Evolutionary conservation across 2,329 filamentous ascomycete genomes (phyloP).

Genomic region (Curvularia eragrostidis): DNA sequence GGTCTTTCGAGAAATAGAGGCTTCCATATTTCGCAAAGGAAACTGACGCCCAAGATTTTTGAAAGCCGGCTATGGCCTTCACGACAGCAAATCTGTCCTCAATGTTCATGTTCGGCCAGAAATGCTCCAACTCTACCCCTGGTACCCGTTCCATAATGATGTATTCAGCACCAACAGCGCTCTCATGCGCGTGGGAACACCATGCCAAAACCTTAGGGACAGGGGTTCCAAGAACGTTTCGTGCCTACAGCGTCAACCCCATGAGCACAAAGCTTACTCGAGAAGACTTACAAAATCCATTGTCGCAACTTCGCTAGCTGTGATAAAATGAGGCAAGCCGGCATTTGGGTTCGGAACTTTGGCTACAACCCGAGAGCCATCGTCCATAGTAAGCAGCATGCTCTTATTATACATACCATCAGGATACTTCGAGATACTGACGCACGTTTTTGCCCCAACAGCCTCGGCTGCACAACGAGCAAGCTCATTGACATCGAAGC

Average conservation of each 20-base stretch:
- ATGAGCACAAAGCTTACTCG: not conserved
- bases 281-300: not conserved
- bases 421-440: not conserved
- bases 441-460: not conserved
- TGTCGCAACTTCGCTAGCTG: not conserved
- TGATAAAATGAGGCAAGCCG: not conserved
- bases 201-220: not conserved
- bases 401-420: not conserved
- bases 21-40: not conserved
- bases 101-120: not conserved
- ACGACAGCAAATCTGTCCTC: not conserved
- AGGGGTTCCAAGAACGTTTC: not conserved
- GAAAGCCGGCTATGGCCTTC: not conserved
- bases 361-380: not conserved
- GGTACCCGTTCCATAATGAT: not conserved
- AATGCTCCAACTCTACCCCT: not conserved
- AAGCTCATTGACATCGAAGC: not conserved
- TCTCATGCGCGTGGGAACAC: not conserved
- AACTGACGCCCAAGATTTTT: not conserved
- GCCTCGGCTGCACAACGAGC: not conserved
- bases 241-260: not conserved
- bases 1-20: not conserved
- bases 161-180: not conserved
- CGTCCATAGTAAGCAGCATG: not conserved
- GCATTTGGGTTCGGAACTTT: not conserved